Evolutionary conservation across 2,329 filamentous ascomycete genomes (phyloP), one percentile per base, ranked within the genome.

Genomic region (Malbranchea zuffiana): DNA sequence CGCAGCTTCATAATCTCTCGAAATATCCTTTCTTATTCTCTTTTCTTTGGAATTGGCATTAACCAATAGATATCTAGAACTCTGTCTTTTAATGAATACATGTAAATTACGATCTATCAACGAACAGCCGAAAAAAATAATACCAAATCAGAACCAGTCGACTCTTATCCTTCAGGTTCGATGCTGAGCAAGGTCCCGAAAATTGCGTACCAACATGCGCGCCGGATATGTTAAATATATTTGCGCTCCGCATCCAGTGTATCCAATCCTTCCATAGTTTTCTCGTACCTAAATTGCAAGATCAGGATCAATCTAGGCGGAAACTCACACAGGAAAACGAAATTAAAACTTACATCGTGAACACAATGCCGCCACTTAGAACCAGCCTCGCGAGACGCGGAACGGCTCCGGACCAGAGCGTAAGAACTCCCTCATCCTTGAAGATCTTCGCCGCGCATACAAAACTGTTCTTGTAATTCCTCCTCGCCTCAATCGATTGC

Each of bases 351-450:
- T 61, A 80, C 75, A 96, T 92, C 15, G 90, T 92, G 55, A 98
- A 98, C 26, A 98, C 90, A 53, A 98, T 94, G 12, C 90, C 90
- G 39, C 90, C 90, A 53, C 86, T 95, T 60, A 96, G 61, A 27
- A 95, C 82, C 49, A 98, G 59, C 40, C 90, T 71, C 16, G 78
- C 88, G 51, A 98, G 61, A 37, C 90, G 71, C 1, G 90, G 90
- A 48, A 96, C 55, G 15, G 90, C 88, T 17, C 90, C 90, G 48
- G 83, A 88, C 90, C 90, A 98, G 47, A 96, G 82, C 1, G 87
- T 94, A 26, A 88, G 57, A 8, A 96, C 39, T 2, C 90, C 88
- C 62, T 98, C 90, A 36, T 95, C 78, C 61, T 77, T 82, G 59
- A 90, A 81, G 47, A 98, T 93, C 52, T 79, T 71, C 7, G 73